Percentiles rank a stretch among this genome's conserved stretches.
Evolutionary conservation across 1,284 basidiomycete genomes (phyloP).

Genomic region (Wallemia mellicola): DNA sequence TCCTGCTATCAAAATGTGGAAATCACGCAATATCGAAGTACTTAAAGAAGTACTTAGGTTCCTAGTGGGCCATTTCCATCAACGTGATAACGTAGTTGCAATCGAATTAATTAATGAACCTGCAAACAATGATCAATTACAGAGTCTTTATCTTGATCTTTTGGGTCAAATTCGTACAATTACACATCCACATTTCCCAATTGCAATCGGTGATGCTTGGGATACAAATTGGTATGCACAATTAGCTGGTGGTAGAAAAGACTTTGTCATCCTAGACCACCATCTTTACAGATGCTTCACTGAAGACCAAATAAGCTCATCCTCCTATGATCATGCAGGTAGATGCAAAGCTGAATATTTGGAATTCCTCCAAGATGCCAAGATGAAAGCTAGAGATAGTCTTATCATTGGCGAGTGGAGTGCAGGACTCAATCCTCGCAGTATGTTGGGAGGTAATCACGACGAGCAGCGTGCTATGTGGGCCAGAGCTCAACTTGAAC

Average conservation of each 20-base stretch:
- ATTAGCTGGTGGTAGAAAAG: constrained; percentile 17
- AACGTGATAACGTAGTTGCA: constrained; percentile 34
- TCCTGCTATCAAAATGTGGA: constrained; percentile 10
- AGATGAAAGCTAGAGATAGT: constrained; percentile 19
- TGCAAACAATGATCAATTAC: constrained; percentile 23
- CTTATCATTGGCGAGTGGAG: constrained; percentile 24
- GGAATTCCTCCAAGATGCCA: constrained; percentile 37
- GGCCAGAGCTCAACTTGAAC: constrained; percentile 12
- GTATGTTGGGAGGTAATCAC: background rate
- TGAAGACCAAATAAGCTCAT: constrained; percentile 8
- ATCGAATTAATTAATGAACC: constrained; percentile 66
- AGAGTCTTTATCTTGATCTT: constrained; percentile 33
- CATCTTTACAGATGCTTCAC: constrained; percentile 63
- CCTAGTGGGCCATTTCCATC: background rate
- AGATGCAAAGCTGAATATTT: constrained; percentile 37
- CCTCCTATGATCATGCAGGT: constrained; percentile 19
- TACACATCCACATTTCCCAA: constrained; percentile 25
- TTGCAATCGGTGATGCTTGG: constrained; percentile 10
- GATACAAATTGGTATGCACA: background rate
- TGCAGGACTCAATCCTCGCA: constrained; percentile 31
- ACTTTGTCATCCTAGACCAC: constrained; percentile 40
- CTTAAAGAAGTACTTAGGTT: background rate
- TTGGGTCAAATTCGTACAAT: constrained; percentile 27
- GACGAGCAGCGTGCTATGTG: background rate
- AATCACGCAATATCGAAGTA: constrained; percentile 25